A percentile compares a stretch with the other conserved stretches of the same genome.
Conservation (phyloP, 495 filamentous ascomycete species). For the Xylaria longipes region DNA sequence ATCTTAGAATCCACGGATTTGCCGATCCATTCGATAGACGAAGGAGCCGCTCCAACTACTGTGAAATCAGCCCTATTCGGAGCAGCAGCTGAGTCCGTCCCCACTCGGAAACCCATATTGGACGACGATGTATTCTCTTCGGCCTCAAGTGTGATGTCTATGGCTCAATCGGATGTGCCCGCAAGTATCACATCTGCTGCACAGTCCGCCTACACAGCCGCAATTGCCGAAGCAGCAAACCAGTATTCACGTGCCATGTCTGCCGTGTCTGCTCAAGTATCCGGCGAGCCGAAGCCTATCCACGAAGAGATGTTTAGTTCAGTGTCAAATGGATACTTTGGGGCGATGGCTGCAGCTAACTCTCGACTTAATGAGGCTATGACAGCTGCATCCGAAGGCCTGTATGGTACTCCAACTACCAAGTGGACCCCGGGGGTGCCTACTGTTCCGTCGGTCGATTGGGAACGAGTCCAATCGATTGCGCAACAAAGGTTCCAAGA, state of each 20-base stretch:
- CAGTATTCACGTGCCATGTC: constrained; percentile 72
- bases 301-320: constrained; percentile 70
- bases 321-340: constrained; percentile 71
- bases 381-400: constrained; percentile 50
- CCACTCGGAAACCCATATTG: constrained; percentile 47
- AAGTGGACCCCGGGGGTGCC: constrained; percentile 32
- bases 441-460: constrained; percentile 46
- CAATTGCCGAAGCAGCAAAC: constrained; percentile 64
- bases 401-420: constrained; percentile 54
- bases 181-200: constrained; percentile 49
- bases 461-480: constrained; percentile 57
- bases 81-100: constrained; percentile 52
- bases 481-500: constrained; percentile 69
- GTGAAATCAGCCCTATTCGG: constrained; percentile 54
- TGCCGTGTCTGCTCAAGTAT: constrained; percentile 67
- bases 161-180: constrained; percentile 56
- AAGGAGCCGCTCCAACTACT: constrained; percentile 29
- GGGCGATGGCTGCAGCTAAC: constrained; percentile 66
- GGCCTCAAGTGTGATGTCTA: constrained; percentile 69
- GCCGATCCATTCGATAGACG: constrained; percentile 26
- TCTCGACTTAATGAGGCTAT: constrained; percentile 59
- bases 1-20: constrained; percentile 33
- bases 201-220: constrained; percentile 65
- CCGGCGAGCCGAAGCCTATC: constrained; percentile 67
- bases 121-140: constrained; percentile 53